phyloP scores from a whole-genome alignment of 2,329 filamentous ascomycete genomes.

The Sporothrix dimorphospora region DNA sequence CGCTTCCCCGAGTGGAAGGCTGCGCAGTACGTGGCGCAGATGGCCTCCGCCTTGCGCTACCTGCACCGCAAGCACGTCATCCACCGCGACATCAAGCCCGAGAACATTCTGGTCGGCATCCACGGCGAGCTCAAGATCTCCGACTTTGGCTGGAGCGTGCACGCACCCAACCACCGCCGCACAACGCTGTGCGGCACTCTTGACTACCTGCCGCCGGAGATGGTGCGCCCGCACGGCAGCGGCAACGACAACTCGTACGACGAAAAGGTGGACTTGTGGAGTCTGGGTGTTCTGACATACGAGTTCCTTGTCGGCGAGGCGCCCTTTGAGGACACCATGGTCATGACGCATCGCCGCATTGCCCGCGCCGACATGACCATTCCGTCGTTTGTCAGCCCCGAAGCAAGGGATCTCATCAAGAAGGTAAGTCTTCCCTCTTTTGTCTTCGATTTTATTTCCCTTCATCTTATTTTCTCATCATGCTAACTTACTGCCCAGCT shows the following conservation, averaged over 20 bases:
- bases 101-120: slow-evolving; percentile 94
- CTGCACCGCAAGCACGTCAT: slow-evolving; percentile 97
- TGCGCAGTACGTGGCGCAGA: slow-evolving; percentile 84
- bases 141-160: slow-evolving; percentile 98
- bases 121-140: slow-evolving; percentile 99
- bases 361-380: slow-evolving; percentile 88
- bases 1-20: slow-evolving; percentile 85
- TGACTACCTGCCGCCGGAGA: slow-evolving; percentile 97
- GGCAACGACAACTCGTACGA: slow-evolving; percentile 81
- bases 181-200: slow-evolving; percentile 97
- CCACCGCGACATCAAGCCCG: slow-evolving; percentile 95
- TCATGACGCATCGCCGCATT: slow-evolving; percentile 93
- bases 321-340: slow-evolving; percentile 92
- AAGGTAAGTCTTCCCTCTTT: slow-evolving; percentile 61
- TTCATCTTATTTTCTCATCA: background rate
- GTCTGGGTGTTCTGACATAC: slow-evolving; percentile 89
- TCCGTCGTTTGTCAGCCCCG: slow-evolving; percentile 84
- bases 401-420: slow-evolving; percentile 91
- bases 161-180: slow-evolving; percentile 90
- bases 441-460: background rate
- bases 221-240: slow-evolving; percentile 75
- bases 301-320: slow-evolving; percentile 96
- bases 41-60: slow-evolving; percentile 87
- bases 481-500: slow-evolving; percentile 55
- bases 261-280: slow-evolving; percentile 97